Conservation (phyloP, 768 basidiomycete genomes). For the Calocybe indica region DNA sequence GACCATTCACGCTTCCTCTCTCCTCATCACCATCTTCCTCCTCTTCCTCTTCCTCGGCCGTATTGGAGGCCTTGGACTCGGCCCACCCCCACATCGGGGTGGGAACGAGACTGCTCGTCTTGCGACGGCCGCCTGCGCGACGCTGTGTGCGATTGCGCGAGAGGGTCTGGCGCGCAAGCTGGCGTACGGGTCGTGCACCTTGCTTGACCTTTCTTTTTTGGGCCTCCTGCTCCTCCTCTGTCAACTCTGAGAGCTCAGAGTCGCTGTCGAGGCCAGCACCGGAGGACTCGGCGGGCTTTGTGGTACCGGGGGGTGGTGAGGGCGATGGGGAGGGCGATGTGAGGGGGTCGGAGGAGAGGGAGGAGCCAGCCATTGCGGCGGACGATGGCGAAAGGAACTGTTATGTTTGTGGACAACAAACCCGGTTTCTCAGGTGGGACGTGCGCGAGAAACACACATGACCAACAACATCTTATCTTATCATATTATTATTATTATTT, state of each 20-base stretch:
- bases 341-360: conserved; percentile 58
- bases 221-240: conserved; percentile 70
- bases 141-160: neutral
- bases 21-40: conserved; percentile 38
- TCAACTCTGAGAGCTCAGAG: conserved; percentile 80
- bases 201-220: conserved; percentile 21
- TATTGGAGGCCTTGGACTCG: conserved; percentile 36
- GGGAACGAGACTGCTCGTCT: conserved; percentile 56
- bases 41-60: conserved; percentile 43
- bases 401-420: conserved; percentile 23
- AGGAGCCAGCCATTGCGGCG: conserved; percentile 47
- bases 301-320: conserved; percentile 21
- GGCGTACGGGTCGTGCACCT: neutral
- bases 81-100: conserved; percentile 88
- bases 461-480: neutral
- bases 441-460: conserved; percentile 23
- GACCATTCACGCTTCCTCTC: conserved; percentile 3
- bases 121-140: conserved; percentile 15
- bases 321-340: conserved; percentile 64
- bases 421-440: conserved; percentile 13
- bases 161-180: no score
- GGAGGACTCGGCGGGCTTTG: conserved; percentile 14
- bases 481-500: no score
- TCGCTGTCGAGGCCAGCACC: conserved; percentile 48
- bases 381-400: conserved; percentile 13